These are phyloP conservation scores for Lepiota subincarnata DNA, from an alignment of 768 basidiomycete species.

Conservation along the genomic window DNA sequence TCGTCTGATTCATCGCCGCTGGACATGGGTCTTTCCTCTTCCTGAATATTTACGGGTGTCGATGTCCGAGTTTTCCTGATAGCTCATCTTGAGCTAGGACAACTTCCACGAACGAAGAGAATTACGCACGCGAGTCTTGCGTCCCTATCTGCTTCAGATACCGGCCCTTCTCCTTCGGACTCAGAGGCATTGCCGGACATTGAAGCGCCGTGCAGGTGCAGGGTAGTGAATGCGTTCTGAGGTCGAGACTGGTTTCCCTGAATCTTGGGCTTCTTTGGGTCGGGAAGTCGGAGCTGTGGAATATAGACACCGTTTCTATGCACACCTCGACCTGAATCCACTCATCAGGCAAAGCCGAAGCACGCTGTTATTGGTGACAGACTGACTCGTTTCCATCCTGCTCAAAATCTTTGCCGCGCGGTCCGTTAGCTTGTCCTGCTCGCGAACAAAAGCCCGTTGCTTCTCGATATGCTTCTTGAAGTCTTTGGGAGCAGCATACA, in stretches of 20 bases:
- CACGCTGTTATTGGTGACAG: background rate
- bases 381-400: constrained; percentile 19
- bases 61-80: constrained; percentile 50
- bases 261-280: background rate
- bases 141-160: constrained; percentile 68
- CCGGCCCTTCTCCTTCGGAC: constrained; percentile 59
- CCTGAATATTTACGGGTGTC: constrained; percentile 31
- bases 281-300: constrained; percentile 28
- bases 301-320: constrained; percentile 51
- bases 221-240: constrained; percentile 16
- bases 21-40: constrained; percentile 50
- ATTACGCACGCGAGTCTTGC: constrained; percentile 61
- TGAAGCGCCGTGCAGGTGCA: constrained; percentile 16
- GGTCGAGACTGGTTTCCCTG: constrained; percentile 30
- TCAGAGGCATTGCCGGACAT: constrained; percentile 42
- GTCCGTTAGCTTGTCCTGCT: constrained; percentile 68
- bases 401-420: constrained; percentile 55
- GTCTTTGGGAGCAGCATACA: constrained; percentile 60
- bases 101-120: background rate
- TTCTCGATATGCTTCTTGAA: constrained; percentile 44
- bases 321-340: constrained; percentile 17
- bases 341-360: background rate
- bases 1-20: constrained; percentile 81
- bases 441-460: constrained; percentile 64
- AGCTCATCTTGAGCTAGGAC: background rate